These are phyloP conservation scores for Cadophora malorum DNA, from an alignment of 2,329 filamentous ascomycete species.

Conservation along the genomic window DNA sequence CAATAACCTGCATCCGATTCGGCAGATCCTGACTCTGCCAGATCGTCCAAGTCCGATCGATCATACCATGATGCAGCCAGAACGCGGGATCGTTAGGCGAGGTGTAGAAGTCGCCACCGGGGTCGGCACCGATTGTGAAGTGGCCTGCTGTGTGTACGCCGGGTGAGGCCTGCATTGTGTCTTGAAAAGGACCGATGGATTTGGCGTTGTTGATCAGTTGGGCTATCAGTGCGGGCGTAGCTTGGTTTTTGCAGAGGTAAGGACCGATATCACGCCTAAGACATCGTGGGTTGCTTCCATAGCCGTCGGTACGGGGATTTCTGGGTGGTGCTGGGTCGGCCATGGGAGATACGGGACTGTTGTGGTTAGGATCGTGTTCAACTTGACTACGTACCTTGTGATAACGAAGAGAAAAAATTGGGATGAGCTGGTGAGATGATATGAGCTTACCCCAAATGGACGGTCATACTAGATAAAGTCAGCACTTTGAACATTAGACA, in stretches of 20 bases:
- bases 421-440: too few species aligned
- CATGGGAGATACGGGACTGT: constrained; percentile 32
- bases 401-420: constrained; percentile 18
- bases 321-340: constrained; percentile 40
- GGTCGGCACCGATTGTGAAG: constrained; percentile 51
- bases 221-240: constrained; percentile 13
- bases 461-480: constrained; percentile 37
- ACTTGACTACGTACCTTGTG: background rate
- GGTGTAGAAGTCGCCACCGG: constrained; percentile 52
- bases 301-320: constrained; percentile 44
- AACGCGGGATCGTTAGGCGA: constrained; percentile 54
- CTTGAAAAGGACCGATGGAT: constrained; percentile 48
- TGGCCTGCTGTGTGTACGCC: constrained; percentile 51
- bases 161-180: constrained; percentile 44
- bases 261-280: constrained; percentile 50
- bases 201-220: constrained; percentile 24
- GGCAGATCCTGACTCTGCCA: constrained; percentile 51
- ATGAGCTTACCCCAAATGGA: constrained; percentile 52
- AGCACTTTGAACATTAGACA: background rate
- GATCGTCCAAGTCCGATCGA: constrained; percentile 55
- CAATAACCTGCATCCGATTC: constrained; percentile 37
- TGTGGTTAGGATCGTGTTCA: constrained; percentile 2
- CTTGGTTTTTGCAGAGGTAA: constrained; percentile 9
- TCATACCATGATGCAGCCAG: constrained; percentile 53
- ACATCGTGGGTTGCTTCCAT: constrained; percentile 50